Base-by-base conservation (phyloP, 306 rosid genomes). In the Oemleria cerasiformis region DNA sequence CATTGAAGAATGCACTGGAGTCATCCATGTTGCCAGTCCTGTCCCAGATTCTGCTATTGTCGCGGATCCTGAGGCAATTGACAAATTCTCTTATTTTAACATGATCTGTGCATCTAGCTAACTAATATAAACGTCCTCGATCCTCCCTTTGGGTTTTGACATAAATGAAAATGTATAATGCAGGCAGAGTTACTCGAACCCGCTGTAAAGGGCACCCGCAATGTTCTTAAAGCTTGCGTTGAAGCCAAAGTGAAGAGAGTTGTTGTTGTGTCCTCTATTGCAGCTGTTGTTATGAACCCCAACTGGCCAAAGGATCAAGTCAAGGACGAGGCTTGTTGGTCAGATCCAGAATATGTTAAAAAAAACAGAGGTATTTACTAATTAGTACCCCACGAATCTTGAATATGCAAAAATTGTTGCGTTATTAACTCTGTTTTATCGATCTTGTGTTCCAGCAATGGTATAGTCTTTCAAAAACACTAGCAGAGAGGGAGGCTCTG, bases 391-490 rank as follows among this genome's bases (percentile, higher is more conserved):
- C n/a, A n/a, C n/a, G n/a, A n/a, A n/a, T n/a, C n/a, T n/a, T n/a
- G n/a, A n/a, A n/a, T n/a, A n/a, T n/a, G n/a, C n/a, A n/a, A n/a
- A n/a, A n/a, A n/a, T n/a, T n/a, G n/a, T n/a, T n/a, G n/a, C n/a
- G n/a, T n/a, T n/a, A n/a, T n/a, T n/a, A n/a, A n/a, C n/a, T n/a
- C n/a, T n/a, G n/a, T n/a, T n/a, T n/a, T n/a, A n/a, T n/a, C n/a
- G n/a, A n/a, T n/a, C n/a, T n/a, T n/a, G n/a, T n/a, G n/a, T n/a
- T n/a, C n/a, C n/a, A 74, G 88, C 84, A 81, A 73, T 91, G 92
- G 90, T 91, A 91, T 55, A 81, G 40, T 63, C 76, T 71, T 62
- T 68, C 94, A 34, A 90, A 90, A 82, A 88, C 92, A 38, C 77
- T 81, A 75, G 96, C 96, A 48, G 92, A 90, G 68, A 70, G 80